These are phyloP conservation scores for Chaetomium sp. DNA, from an alignment of 2,329 filamentous ascomycete genomes.

Conservation along the genomic window DNA sequence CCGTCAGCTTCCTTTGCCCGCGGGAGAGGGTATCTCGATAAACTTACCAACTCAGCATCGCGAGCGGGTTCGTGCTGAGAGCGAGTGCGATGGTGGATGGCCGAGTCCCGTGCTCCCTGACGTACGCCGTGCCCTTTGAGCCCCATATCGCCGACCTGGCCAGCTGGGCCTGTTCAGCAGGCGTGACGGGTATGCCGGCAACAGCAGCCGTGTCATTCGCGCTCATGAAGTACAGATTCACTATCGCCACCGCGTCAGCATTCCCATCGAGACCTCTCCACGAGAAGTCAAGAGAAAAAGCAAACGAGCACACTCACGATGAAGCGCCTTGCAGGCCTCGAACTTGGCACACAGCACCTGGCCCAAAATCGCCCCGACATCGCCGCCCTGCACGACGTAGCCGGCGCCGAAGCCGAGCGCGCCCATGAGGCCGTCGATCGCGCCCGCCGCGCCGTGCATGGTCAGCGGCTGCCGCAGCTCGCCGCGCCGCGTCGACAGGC, in stretches of 20 bases:
- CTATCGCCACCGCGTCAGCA: slow-evolving; percentile 17
- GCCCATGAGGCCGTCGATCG: not conserved
- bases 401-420: not conserved
- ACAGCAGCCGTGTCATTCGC: slow-evolving; percentile 26
- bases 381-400: not conserved
- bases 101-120: not conserved
- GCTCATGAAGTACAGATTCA: slow-evolving; percentile 30
- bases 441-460: not conserved
- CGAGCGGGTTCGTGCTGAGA: slow-evolving; percentile 2
- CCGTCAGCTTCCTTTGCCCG: not conserved
- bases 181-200: slow-evolving; percentile 9
- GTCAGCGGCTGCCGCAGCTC: not conserved
- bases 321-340: slow-evolving; percentile 2
- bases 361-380: not conserved
- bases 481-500: not conserved
- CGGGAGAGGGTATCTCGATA: slow-evolving; percentile 22
- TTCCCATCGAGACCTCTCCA: not conserved
- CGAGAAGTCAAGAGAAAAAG: not conserved
- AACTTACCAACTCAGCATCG: not conserved
- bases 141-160: not conserved
- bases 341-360: not conserved
- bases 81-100: not conserved
- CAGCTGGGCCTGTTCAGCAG: not conserved
- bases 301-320: not conserved
- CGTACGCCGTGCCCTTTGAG: not conserved